phyloP scores from a whole-genome alignment of 140 eudicot genomes.

The Oenanthe javanica region DNA sequence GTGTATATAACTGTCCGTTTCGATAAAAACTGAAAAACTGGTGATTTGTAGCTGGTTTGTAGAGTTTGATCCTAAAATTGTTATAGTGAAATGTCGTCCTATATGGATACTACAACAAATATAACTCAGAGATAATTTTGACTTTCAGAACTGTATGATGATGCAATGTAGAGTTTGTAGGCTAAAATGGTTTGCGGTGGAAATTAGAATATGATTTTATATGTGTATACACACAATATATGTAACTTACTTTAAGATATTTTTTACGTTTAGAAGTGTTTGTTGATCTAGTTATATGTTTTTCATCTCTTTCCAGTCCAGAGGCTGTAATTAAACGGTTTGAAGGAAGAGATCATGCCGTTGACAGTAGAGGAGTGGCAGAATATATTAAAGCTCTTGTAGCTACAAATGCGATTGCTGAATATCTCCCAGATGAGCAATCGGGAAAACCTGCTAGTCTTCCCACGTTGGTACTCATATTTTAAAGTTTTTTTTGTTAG shows the following conservation, averaged over 20 bases:
- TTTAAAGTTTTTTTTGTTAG: not conserved
- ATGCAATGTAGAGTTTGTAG: not conserved
- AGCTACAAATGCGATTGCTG: constrained; percentile 69
- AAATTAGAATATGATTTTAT: not conserved
- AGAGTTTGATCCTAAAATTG: not conserved
- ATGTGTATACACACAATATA: not conserved
- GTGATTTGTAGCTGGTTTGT: not conserved
- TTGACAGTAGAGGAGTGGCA: constrained; percentile 81
- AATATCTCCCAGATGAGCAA: constrained; percentile 82
- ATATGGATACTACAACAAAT: not conserved
- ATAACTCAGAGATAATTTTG: not conserved
- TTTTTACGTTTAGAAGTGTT: not conserved
- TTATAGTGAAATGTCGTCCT: not conserved
- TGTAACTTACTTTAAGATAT: not conserved
- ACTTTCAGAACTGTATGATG: not conserved
- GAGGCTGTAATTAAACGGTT: constrained; percentile 73
- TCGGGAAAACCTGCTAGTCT: constrained; percentile 84
- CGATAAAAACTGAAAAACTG: not conserved
- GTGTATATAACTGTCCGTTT: not conserved
- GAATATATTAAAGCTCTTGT: constrained; percentile 89
- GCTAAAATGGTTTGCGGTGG: not conserved
- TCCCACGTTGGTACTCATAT: constrained; percentile 55
- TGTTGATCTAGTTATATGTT: not conserved
- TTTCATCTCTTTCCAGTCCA: constrained; percentile 33
- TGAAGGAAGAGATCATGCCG: constrained; percentile 69